phyloP scores from a whole-genome alignment of 352 stramenopile genomes.

The Thalassiosira mediterranea region DNA sequence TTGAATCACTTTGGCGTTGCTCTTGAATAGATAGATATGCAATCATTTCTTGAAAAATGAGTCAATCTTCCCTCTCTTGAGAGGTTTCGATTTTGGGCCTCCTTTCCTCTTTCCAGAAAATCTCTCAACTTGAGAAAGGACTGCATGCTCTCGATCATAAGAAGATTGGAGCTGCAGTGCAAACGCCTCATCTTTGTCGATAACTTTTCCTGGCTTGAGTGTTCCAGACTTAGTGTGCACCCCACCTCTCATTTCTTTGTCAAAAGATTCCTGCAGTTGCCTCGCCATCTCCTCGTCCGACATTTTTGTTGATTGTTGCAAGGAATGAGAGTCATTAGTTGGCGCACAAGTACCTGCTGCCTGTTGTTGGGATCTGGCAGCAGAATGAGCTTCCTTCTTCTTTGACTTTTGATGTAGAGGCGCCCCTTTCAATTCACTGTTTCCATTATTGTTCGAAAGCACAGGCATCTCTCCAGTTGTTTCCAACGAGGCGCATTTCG shows the following conservation, averaged over 20 bases:
- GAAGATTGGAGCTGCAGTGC: constrained; percentile 46
- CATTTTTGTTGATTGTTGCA: constrained; percentile 8
- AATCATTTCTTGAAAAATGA: constrained; percentile 12
- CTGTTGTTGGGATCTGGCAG: no score
- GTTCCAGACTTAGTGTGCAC: constrained; percentile 4
- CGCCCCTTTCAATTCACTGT: no score
- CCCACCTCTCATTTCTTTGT: constrained; percentile 23
- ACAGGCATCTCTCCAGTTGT: no score
- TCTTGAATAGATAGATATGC: no score
- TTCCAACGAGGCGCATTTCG: no score
- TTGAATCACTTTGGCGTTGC: no score
- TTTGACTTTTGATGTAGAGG: no score
- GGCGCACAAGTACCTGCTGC: neutral
- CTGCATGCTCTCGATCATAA: constrained; percentile 51
- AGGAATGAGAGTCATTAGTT: neutral
- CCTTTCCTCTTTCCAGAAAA: constrained; percentile 39
- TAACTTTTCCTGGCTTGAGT: constrained; percentile 6
- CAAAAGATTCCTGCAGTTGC: constrained; percentile 34
- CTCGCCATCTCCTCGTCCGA: constrained; percentile 51
- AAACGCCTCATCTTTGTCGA: constrained; percentile 41
- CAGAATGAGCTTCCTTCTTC: no score
- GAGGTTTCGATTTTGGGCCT: constrained; percentile 5
- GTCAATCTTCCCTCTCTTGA: constrained; percentile 4
- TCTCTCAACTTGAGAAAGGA: constrained; percentile 50
- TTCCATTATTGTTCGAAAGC: no score